Base-by-base conservation (phyloP, 139 green algal genomes). In the Penium margaritaceum region DNA sequence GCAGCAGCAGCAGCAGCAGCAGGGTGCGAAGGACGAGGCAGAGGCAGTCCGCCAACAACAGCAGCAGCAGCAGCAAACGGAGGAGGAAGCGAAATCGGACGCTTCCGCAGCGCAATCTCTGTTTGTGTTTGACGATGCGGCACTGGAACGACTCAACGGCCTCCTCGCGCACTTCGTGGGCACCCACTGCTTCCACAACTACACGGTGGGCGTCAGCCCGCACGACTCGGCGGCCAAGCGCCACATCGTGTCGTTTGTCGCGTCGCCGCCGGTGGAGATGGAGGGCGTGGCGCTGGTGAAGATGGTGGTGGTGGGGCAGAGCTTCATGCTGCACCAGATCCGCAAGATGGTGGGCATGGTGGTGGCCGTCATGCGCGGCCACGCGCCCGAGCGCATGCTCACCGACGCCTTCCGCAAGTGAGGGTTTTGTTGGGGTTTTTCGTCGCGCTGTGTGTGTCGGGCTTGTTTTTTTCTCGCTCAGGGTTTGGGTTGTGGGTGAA, bases 131-230 rank as follows among this genome's bases (percentile, higher is more conserved):
- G 27, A 58, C 12, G 32, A 77, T 24, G 38, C 60, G 14, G 58
- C 58, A 27, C 35, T 46, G n/a, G 44, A n/a, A 5, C 43, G 63
- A 17, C 79, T 98, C 30, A 82, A 86, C 1, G 46, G 58, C 14
- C 82, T 95, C n/a, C 84, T 98, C 58, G 0, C 30, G 1, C 51
- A 86, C 61, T 98, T 86, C 76, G 72, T 84, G 65, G 92, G 91
- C 44, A 96, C 88, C 24, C 91, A 95, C 81, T 95, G 92, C 81
- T 96, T 91, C 75, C 88, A 95, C 86, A 97, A 96, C 79, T 97
- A 87, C 84, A 95, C 91, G 15, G 47, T 41, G 0, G 38, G 55
- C 17, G 38, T 79, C 6, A 54, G 64, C 15, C 19, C 72, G 29
- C 63, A 55, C 38, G 72, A 80, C 58, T 36, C 62, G 15, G 33